Conservation (phyloP, 202 grass and related monocot genomes). For the Setaria viridis region DNA sequence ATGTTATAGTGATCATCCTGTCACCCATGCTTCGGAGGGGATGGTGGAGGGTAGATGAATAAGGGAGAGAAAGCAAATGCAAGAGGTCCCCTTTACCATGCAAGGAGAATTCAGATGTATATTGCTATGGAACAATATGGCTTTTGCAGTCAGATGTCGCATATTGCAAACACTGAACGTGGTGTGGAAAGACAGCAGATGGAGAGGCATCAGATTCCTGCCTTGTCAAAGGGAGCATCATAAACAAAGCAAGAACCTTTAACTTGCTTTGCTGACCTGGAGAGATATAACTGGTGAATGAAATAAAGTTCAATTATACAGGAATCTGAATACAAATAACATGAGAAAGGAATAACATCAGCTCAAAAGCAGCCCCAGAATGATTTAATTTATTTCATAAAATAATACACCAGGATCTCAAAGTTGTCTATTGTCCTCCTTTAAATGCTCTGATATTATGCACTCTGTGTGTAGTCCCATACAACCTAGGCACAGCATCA, state of each 20-base stretch:
- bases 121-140: conserved; percentile 24
- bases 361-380: conserved; percentile 10
- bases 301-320: conserved; percentile 27
- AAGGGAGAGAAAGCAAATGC: conserved; percentile 32
- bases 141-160: conserved; percentile 13
- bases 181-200: conserved; percentile 37
- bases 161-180: conserved; percentile 34
- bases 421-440: neutral
- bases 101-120: conserved; percentile 35
- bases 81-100: conserved; percentile 28
- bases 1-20: conserved; percentile 31
- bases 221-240: conserved; percentile 59
- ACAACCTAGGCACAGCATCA: neutral
- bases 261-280: conserved; percentile 49
- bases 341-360: neutral
- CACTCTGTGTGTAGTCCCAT: neutral
- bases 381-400: conserved; percentile 13
- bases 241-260: conserved; percentile 54
- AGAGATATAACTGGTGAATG: conserved; percentile 9
- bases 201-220: conserved; percentile 57
- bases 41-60: conserved; percentile 41
- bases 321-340: neutral
- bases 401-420: conserved; percentile 7
- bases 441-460: conserved; percentile 23
- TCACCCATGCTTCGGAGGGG: conserved; percentile 26